Evolutionary conservation across 345 rosid species (phyloP).

Genomic region (Gossypium longicalyx): DNA sequence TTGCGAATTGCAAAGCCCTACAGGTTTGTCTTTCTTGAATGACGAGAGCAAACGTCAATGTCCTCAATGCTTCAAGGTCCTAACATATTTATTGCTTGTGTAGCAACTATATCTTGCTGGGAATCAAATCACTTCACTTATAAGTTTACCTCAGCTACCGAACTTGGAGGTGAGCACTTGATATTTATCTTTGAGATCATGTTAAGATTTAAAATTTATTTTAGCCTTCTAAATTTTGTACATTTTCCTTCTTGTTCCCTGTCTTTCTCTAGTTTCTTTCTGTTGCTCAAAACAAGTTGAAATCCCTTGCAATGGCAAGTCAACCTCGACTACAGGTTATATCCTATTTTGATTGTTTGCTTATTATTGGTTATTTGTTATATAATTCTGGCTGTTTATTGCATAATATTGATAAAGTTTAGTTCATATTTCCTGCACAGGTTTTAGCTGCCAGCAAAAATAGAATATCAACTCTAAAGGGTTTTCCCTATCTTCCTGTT

Average conservation of each 20-base stretch:
- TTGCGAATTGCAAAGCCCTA: constrained; percentile 79
- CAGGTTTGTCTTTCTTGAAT: constrained; percentile 50
- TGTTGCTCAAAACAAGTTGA: constrained; percentile 93
- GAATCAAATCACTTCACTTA: constrained; percentile 89
- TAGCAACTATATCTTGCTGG: constrained; percentile 99
- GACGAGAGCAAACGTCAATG: background rate
- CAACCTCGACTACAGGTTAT: constrained; percentile 96
- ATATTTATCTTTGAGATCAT: constrained; percentile 3
- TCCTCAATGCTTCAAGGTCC: constrained; percentile 14
- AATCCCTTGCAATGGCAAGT: constrained; percentile 94
- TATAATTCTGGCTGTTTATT: constrained; percentile 9
- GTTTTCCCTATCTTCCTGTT: constrained; percentile 81
- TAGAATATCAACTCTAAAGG: constrained; percentile 83
- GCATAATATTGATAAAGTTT: constrained; percentile 1
- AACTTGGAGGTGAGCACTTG: constrained; percentile 74
- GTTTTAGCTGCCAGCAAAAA: constrained; percentile 98
- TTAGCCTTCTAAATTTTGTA: constrained; percentile 4
- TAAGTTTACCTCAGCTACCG: constrained; percentile 92
- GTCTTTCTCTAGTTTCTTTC: constrained; percentile 68
- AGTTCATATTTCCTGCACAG: constrained; percentile 29
- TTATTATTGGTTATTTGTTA: constrained; percentile 6
- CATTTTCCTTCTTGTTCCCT: background rate
- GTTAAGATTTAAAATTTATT: background rate
- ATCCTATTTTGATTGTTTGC: constrained; percentile 14
- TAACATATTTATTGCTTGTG: constrained; percentile 29